phyloP scores from a whole-genome alignment of 345 rosid species.

The Hibiscus mutabilis region DNA sequence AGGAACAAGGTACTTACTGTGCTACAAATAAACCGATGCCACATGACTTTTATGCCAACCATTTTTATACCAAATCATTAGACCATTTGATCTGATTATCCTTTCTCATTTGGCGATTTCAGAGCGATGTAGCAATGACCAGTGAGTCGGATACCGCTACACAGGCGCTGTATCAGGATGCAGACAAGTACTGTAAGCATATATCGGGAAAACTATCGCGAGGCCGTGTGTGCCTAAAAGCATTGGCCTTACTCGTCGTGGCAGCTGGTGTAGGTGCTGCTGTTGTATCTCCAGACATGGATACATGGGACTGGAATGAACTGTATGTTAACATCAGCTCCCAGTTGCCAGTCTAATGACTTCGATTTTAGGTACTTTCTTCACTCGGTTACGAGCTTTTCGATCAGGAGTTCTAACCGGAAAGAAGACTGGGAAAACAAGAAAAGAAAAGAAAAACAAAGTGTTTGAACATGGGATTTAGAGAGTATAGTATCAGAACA shows the following conservation, averaged over 20 bases:
- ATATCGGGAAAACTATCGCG: not conserved
- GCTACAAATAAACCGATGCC: not conserved
- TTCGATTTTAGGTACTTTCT: not conserved
- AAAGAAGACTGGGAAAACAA: not conserved
- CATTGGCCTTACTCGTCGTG: not conserved
- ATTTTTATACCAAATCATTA: not conserved
- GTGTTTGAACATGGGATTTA: conserved; percentile 13
- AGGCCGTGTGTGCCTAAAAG: not conserved
- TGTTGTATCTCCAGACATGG: not conserved
- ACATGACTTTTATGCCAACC: not conserved
- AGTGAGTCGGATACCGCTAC: not conserved
- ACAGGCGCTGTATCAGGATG: not conserved
- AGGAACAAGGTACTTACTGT: not conserved
- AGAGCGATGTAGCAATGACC: not conserved
- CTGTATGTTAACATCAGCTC: not conserved
- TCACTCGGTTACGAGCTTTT: not conserved
- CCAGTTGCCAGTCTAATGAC: not conserved
- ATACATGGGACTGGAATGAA: not conserved
- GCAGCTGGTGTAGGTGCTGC: not conserved
- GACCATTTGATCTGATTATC: not conserved
- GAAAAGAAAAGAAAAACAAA: not conserved
- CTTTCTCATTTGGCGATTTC: not conserved
- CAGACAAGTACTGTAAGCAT: not conserved
- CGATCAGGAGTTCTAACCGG: not conserved
- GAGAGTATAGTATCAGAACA: conserved; percentile 13